Evolutionary conservation across 352 stramenopile genomes (phyloP).

Genomic region (Elongisporangium undulatum): DNA sequence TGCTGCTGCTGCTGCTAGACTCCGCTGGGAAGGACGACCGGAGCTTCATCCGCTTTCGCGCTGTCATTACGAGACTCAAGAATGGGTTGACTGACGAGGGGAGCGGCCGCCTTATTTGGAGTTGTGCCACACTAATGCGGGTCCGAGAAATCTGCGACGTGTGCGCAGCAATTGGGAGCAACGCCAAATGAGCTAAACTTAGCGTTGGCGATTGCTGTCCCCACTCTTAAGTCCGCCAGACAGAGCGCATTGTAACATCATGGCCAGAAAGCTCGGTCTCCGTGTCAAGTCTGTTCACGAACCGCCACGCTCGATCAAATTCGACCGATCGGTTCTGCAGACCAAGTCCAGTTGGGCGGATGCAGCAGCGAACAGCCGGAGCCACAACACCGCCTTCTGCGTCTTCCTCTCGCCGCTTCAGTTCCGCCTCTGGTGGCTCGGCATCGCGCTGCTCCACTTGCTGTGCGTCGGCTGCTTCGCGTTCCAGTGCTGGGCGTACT

Average conservation of each 20-base stretch:
- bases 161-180: background rate
- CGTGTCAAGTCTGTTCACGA: background rate
- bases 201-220: too few relatives aligned
- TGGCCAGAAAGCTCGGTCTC: too few relatives aligned
- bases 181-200: too few relatives aligned
- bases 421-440: conserved; percentile 12
- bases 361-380: background rate
- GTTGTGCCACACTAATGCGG: background rate
- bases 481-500: conserved; percentile 6
- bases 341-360: background rate
- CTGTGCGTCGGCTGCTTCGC: conserved; percentile 9
- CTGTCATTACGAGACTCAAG: background rate
- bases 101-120: background rate
- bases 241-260: too few relatives aligned
- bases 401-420: background rate
- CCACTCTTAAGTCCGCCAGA: too few relatives aligned
- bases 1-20: background rate
- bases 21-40: background rate
- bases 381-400: background rate
- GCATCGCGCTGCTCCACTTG: conserved; percentile 6
- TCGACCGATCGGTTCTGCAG: background rate
- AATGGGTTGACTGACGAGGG: background rate
- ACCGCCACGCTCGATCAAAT: background rate
- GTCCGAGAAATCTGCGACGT: background rate
- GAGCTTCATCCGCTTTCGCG: background rate